Percentiles rank a stretch among this genome's conserved stretches.
phyloP scores from a whole-genome alignment of 2,329 filamentous ascomycete genomes.

The Paracorniculantispora psalliotae region DNA sequence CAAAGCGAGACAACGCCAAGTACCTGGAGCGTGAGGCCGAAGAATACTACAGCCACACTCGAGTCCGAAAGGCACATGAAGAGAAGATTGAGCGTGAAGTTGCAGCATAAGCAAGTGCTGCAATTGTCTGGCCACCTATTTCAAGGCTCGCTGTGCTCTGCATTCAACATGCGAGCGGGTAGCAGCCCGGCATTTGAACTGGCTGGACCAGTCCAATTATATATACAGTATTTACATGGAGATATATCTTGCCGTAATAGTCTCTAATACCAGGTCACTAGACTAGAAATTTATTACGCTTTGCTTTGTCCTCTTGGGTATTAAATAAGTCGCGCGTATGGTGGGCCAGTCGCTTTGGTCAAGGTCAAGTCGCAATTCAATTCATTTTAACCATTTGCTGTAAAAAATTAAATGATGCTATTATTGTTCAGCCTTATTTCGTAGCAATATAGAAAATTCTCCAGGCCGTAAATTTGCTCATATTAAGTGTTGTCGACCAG shows the following conservation, averaged over 20 bases:
- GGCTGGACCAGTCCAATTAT: not conserved
- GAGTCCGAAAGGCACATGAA: slow-evolving; percentile 57
- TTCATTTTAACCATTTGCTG: too few species aligned
- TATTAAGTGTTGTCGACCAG: not conserved
- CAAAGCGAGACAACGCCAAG: slow-evolving; percentile 18
- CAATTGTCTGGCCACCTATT: not conserved
- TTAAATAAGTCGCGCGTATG: too few species aligned
- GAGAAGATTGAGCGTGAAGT: not conserved
- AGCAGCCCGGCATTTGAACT: not conserved
- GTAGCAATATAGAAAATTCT: not conserved
- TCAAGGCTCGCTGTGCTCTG: not conserved
- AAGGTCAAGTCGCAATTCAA: too few species aligned
- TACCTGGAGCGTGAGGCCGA: slow-evolving; percentile 44
- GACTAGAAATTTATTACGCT: not conserved
- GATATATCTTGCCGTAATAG: not conserved
- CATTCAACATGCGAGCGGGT: slow-evolving; percentile 11
- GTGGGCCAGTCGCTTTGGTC: too few species aligned
- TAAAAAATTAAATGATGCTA: not conserved
- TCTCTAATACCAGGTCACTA: not conserved
- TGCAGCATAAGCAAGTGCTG: not conserved
- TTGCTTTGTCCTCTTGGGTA: too few species aligned
- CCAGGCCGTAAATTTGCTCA: not conserved
- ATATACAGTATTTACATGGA: not conserved
- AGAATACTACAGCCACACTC: slow-evolving; percentile 56
- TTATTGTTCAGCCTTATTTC: not conserved